Conservation (phyloP, 1,284 basidiomycete genomes). For the Laetiporus sulphureus region DNA sequence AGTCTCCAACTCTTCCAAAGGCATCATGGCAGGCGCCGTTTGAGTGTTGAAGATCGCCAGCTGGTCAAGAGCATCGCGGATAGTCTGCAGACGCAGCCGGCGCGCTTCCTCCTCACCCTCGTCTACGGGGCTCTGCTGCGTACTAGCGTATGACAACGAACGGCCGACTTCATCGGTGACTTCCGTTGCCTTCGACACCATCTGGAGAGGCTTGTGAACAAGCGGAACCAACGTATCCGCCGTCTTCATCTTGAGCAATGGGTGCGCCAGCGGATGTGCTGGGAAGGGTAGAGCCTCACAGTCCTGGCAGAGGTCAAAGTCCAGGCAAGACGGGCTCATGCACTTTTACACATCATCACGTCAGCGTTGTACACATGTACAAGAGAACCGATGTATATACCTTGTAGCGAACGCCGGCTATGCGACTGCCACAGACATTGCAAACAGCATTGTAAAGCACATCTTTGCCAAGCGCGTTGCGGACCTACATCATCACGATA, state of each 20-base stretch:
- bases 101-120: no score
- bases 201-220: slow-evolving; percentile 36
- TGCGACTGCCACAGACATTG: slow-evolving; percentile 43
- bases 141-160: no score
- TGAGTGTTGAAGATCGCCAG: no score
- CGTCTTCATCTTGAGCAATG: slow-evolving; percentile 73
- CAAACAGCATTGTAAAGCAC: slow-evolving; percentile 22
- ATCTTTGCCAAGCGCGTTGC: slow-evolving; percentile 12
- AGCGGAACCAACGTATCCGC: slow-evolving; percentile 45
- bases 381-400: slow-evolving; percentile 23
- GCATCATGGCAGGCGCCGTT: no score
- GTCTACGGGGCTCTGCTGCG: no score
- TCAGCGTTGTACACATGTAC: slow-evolving; percentile 6
- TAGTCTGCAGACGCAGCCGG: no score
- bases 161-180: no score
- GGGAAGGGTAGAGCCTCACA: slow-evolving; percentile 81
- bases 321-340: slow-evolving; percentile 73
- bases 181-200: no score
- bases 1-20: no score
- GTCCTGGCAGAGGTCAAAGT: slow-evolving; percentile 78
- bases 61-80: no score
- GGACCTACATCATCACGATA: slow-evolving; percentile 9
- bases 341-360: slow-evolving; percentile 43
- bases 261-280: slow-evolving; percentile 69
- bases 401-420: slow-evolving; percentile 69